Evolutionary conservation across 1,284 basidiomycete genomes (phyloP).

Genomic region (Apiotrichum brassicae): DNA sequence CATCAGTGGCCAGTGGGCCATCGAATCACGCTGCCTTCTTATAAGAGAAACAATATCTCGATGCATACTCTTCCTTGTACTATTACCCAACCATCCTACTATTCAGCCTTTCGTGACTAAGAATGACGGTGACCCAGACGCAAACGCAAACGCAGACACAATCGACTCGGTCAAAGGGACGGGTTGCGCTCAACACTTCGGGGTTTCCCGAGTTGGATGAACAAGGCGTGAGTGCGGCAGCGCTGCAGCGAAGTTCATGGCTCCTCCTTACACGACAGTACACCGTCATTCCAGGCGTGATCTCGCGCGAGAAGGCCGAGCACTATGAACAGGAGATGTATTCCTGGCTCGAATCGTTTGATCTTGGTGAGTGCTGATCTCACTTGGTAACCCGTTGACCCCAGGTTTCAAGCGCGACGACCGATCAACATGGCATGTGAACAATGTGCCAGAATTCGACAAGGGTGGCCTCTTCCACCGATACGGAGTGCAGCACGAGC

Average conservation of each 20-base stretch:
- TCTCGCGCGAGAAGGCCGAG: constrained; percentile 30
- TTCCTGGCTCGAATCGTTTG: constrained; percentile 41
- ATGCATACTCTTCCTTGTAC: too few relatives aligned
- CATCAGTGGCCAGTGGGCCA: too few relatives aligned
- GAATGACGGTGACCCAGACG: too few relatives aligned
- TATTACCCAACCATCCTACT: too few relatives aligned
- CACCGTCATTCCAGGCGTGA: constrained; percentile 38
- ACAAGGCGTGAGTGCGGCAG: constrained; percentile 23
- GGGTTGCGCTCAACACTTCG: too few relatives aligned
- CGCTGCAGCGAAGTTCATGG: too few relatives aligned
- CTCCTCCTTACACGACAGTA: too few relatives aligned
- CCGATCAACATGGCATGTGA: constrained; percentile 37
- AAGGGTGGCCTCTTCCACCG: constrained; percentile 37
- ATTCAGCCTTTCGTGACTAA: too few relatives aligned
- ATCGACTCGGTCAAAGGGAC: too few relatives aligned
- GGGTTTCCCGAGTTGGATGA: constrained; percentile 24
- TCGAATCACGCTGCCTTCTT: too few relatives aligned
- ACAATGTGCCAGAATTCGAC: constrained; percentile 38
- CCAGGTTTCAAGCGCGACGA: constrained; percentile 44
- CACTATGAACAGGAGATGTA: constrained; percentile 39
- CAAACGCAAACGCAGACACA: too few relatives aligned
- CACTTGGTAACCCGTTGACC: not conserved
- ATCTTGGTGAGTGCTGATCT: constrained; percentile 5
- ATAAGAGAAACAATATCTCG: too few relatives aligned
- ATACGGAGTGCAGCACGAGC: constrained; percentile 39